These are phyloP conservation scores for Thyridium curvatum DNA, from an alignment of 2,329 filamentous ascomycete species.

Conservation along the genomic window DNA sequence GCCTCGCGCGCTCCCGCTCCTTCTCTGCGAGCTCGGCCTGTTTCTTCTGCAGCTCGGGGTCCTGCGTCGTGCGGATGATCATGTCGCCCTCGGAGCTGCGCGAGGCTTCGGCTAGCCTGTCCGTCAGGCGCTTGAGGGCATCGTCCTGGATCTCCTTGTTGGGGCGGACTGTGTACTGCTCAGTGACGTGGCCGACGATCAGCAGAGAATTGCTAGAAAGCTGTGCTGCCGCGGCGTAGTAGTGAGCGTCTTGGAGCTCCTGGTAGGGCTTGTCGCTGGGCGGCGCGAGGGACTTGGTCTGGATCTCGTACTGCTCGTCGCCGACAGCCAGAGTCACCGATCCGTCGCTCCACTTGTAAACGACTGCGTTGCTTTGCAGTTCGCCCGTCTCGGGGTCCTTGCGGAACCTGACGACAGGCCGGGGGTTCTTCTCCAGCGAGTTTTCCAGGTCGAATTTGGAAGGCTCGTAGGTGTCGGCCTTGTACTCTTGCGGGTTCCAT, in stretches of 20 bases:
- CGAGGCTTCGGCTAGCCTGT: slow-evolving; percentile 58
- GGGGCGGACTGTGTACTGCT: slow-evolving; percentile 63
- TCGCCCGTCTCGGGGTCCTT: slow-evolving; percentile 58
- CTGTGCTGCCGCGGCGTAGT: slow-evolving; percentile 69
- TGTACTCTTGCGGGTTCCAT: slow-evolving; percentile 62
- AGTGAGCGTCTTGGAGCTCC: slow-evolving; percentile 65
- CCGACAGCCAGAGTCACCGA: slow-evolving; percentile 71
- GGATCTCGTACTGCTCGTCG: slow-evolving; percentile 68
- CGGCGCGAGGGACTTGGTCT: slow-evolving; percentile 64
- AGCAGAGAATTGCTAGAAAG: slow-evolving; percentile 62
- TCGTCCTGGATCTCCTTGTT: slow-evolving; percentile 64
- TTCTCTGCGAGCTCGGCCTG: slow-evolving; percentile 70
- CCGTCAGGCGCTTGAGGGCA: slow-evolving; percentile 62
- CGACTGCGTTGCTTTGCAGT: slow-evolving; percentile 67
- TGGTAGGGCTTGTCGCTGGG: slow-evolving; percentile 53
- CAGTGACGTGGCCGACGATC: slow-evolving; percentile 69
- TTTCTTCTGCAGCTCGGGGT: slow-evolving; percentile 70
- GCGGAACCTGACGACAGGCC: slow-evolving; percentile 64
- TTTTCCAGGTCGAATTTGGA: slow-evolving; percentile 48
- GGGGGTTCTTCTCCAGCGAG: slow-evolving; percentile 46
- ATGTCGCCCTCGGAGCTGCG: slow-evolving; percentile 53
- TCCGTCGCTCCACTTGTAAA: slow-evolving; percentile 75
- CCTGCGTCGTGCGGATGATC: slow-evolving; percentile 64
- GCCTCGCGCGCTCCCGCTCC: slow-evolving; percentile 61
- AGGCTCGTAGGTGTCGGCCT: slow-evolving; percentile 59